Base-by-base conservation (phyloP, 352 stramenopile species). In the Vaucheria bursata region DNA sequence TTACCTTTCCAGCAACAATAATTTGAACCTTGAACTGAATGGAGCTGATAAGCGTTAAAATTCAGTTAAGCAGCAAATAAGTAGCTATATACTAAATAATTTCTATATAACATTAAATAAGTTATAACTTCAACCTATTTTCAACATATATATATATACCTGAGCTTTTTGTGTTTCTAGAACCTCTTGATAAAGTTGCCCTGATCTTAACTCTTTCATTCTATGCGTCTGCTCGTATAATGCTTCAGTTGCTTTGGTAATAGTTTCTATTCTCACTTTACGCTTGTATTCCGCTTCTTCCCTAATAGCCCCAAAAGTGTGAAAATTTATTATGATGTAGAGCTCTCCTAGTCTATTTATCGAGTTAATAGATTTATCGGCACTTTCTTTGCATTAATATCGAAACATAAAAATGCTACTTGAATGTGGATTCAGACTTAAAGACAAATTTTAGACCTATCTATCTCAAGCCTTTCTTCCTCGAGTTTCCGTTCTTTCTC, bases 181-280 rank as follows among this genome's bases (percentile, higher is more conserved):
- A n/a, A 93, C 90, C 37, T 96, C 91, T 0, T 86, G 78, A 25
- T 94, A 85, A 7, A 94, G 79, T 69, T 95, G 86, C 81, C 94
- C 92, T 69, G 86, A 91, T 0, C 89, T 82, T 35, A 96, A 80
- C 1, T 88, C 90, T 85, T 96, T 96, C 87, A 95, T 95, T 73
- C 91, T 92, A 76, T 95, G 91, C 0, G 90, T 95, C 52, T 95
- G 89, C 73, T 95, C 90, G 78, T 95, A 95, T 1, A 96, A 85
- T 53, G 93, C 79, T 0, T 84, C 80, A 53, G 94, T 94, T 0
- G 91, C 91, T 29, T 87, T 85, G 80, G 91, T 87, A 79, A 96
- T 95, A 49, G 93, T 90, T 74, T 90, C 87, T 0, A 87, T 90
- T 35, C 91, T 87, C 33, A 84, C 76, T 49, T 91, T 86, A 18